A percentile compares a stretch with the other conserved stretches of the same genome.
Conservation (phyloP, 495 filamentous ascomycete species). For the Penicillium cataractarum region DNA sequence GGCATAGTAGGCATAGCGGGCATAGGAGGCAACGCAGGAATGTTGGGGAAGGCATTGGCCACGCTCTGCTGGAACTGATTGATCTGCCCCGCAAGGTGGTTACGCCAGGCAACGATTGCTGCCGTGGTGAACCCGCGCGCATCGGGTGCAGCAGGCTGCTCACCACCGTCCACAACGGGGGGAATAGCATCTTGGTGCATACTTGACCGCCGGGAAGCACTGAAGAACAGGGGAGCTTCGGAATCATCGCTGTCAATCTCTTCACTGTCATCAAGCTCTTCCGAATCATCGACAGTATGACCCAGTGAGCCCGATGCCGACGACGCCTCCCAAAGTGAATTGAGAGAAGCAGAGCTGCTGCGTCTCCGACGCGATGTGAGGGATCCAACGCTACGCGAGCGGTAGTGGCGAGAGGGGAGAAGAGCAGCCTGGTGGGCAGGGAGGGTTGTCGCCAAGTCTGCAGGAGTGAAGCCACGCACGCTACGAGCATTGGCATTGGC, state of each 20-base stretch:
- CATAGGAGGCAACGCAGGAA: conserved; percentile 62
- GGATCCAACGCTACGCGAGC: conserved; percentile 62
- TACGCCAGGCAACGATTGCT: conserved; percentile 71
- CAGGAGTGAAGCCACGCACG: conserved; percentile 69
- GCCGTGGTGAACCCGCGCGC: conserved; percentile 54
- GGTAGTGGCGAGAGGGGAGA: conserved; percentile 54
- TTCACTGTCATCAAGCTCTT: conserved; percentile 40
- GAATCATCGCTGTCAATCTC: conserved; percentile 45
- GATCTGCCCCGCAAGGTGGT: conserved; percentile 75
- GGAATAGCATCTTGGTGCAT: conserved; percentile 43
- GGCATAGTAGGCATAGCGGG: conserved; percentile 47
- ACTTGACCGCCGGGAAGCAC: conserved; percentile 48
- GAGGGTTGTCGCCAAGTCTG: conserved; percentile 69
- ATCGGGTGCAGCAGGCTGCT: conserved; percentile 35
- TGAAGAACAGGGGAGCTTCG: conserved; percentile 45
- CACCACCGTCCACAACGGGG: conserved; percentile 21
- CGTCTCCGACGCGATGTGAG: conserved; percentile 60
- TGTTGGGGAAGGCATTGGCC: conserved; percentile 67
- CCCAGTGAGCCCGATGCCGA: conserved; percentile 46
- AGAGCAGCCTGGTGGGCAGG: conserved; percentile 59
- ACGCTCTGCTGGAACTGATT: conserved; percentile 78
- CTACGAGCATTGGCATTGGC: conserved; percentile 73
- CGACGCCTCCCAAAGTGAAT: conserved; percentile 62
- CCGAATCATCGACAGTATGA: conserved; percentile 49
- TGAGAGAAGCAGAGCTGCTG: conserved; percentile 67